Conservation (phyloP, 306 rosid species). For the Dalbergia cochinchinensis region DNA sequence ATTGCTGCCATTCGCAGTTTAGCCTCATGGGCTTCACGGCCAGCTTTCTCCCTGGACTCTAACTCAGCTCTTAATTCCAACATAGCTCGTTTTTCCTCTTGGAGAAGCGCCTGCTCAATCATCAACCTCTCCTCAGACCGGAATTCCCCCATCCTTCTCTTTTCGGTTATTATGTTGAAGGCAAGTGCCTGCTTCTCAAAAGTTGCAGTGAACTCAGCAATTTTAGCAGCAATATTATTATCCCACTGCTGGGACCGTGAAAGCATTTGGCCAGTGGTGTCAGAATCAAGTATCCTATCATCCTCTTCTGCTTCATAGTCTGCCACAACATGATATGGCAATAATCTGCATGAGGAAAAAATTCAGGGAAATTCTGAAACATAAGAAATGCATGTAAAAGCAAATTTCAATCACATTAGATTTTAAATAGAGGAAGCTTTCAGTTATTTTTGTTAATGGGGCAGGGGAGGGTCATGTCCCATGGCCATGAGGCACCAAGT, state of each 20-base stretch:
- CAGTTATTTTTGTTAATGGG: background rate
- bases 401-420: constrained; percentile 12
- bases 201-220: constrained; percentile 89
- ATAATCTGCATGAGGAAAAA: constrained; percentile 63
- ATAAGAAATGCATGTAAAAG: constrained; percentile 32
- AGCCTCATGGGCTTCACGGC: constrained; percentile 85
- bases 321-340: constrained; percentile 98
- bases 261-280: constrained; percentile 88
- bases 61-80: constrained; percentile 76
- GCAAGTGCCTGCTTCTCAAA: constrained; percentile 97
- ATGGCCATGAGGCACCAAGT: background rate
- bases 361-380: constrained; percentile 35
- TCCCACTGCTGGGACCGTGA: constrained; percentile 99
- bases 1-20: constrained; percentile 82
- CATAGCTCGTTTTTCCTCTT: constrained; percentile 83
- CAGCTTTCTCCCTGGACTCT: constrained; percentile 89
- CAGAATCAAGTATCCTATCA: constrained; percentile 95
- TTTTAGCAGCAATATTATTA: constrained; percentile 88
- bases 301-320: constrained; percentile 99
- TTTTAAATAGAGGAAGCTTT: background rate
- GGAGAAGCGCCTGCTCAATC: constrained; percentile 94
- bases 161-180: constrained; percentile 86
- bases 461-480: background rate
- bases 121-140: constrained; percentile 97
- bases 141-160: constrained; percentile 84